phyloP scores from a whole-genome alignment of 805 yeast species.

The Scheffersomyces spartinae region DNA sequence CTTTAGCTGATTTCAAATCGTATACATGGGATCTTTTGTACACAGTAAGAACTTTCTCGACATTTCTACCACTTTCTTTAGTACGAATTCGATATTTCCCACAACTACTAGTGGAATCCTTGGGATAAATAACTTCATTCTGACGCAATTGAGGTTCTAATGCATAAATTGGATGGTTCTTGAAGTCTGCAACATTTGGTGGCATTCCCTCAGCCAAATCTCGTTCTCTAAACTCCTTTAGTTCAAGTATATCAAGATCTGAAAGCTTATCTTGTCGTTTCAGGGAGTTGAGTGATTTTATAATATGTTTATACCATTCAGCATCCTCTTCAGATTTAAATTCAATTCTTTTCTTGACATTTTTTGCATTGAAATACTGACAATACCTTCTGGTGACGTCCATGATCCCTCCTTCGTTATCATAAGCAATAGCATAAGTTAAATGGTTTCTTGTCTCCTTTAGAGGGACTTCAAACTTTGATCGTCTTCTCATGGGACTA shows the following conservation, averaged over 20 bases:
- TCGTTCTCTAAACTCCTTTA: slow-evolving; percentile 46
- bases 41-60: slow-evolving; percentile 37
- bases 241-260: slow-evolving; percentile 41
- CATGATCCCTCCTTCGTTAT: slow-evolving; percentile 47
- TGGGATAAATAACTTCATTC: slow-evolving; percentile 63
- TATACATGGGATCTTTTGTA: slow-evolving; percentile 59
- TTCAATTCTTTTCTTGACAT: slow-evolving; percentile 61
- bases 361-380: slow-evolving; percentile 57
- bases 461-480: slow-evolving; percentile 64
- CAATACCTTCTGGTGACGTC: slow-evolving; percentile 86
- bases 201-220: slow-evolving; percentile 82
- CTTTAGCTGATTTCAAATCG: slow-evolving; percentile 57
- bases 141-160: slow-evolving; percentile 62
- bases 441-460: slow-evolving; percentile 46
- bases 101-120: slow-evolving; percentile 40
- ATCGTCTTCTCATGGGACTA: slow-evolving; percentile 37
- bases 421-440: slow-evolving; percentile 71
- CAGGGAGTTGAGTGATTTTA: slow-evolving; percentile 19
- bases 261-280: slow-evolving; percentile 11
- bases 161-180: slow-evolving; percentile 78
- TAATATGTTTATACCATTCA: slow-evolving; percentile 47
- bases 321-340: slow-evolving; percentile 39
- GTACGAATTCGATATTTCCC: slow-evolving; percentile 53
- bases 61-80: slow-evolving; percentile 15
- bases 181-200: slow-evolving; percentile 67